Conservation (phyloP, 345 rosid species). For the Gossypium rotundifolium region DNA sequence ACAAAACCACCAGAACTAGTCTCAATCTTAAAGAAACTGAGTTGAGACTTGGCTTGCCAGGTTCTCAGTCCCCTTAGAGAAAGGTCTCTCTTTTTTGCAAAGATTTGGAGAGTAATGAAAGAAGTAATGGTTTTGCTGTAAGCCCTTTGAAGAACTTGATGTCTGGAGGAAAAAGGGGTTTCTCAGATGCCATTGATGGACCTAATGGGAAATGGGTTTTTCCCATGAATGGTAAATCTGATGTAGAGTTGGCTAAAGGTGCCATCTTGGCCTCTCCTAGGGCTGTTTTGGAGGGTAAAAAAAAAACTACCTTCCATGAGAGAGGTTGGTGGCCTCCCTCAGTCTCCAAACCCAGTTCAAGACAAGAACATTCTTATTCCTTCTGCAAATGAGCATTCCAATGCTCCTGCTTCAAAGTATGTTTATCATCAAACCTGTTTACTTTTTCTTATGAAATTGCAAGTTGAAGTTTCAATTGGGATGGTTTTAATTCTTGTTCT, state of each 20-base stretch:
- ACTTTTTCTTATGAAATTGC: not conserved
- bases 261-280: conserved; percentile 35
- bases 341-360: conserved; percentile 28
- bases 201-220: conserved; percentile 43
- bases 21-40: conserved; percentile 58
- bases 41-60: conserved; percentile 67
- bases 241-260: conserved; percentile 35
- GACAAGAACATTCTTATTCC: conserved; percentile 31
- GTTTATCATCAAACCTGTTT: conserved; percentile 8
- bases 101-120: conserved; percentile 35
- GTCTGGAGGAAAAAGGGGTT: conserved; percentile 64
- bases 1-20: conserved; percentile 11
- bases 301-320: conserved; percentile 11
- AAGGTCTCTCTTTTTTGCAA: conserved; percentile 52
- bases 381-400: conserved; percentile 31
- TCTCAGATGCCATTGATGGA: conserved; percentile 58
- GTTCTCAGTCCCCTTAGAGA: conserved; percentile 48
- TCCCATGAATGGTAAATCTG: conserved; percentile 33
- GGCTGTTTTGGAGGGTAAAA: conserved; percentile 26
- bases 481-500: not conserved
- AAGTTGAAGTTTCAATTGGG: not conserved
- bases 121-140: conserved; percentile 20
- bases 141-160: conserved; percentile 35
- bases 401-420: conserved; percentile 62
- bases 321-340: conserved; percentile 32